These are phyloP conservation scores for Citeromyces nyonsensis DNA, from an alignment of 805 yeast genomes.

Conservation along the genomic window DNA sequence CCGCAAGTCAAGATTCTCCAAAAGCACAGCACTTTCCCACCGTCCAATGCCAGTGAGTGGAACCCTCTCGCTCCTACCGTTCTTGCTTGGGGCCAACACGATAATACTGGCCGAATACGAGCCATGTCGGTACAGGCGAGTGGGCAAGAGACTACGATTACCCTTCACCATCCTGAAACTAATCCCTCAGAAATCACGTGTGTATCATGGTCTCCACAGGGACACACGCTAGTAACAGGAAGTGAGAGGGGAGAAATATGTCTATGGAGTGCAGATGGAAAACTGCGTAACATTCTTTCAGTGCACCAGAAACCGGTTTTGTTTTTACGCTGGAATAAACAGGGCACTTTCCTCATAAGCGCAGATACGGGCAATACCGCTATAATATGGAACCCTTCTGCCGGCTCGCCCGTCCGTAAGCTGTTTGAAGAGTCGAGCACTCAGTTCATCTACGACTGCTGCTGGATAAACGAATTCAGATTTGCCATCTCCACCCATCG, in stretches of 20 bases:
- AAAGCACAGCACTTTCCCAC: conserved; percentile 20
- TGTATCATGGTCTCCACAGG: conserved; percentile 53
- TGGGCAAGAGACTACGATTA: conserved; percentile 1
- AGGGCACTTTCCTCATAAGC: conserved; percentile 37
- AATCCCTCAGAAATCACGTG: conserved; percentile 8
- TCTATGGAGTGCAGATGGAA: conserved; percentile 67
- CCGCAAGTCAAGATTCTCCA: conserved; percentile 20
- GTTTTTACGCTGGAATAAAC: conserved; percentile 42
- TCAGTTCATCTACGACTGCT: conserved; percentile 33
- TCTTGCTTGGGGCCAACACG: conserved; percentile 37
- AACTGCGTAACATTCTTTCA: conserved; percentile 36
- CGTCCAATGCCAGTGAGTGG: conserved; percentile 37
- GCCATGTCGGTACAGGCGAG: conserved; percentile 7
- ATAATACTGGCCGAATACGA: conserved; percentile 10
- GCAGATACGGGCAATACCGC: conserved; percentile 38
- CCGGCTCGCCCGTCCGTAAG: conserved; percentile 32
- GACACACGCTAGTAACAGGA: conserved; percentile 46
- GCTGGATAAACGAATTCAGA: conserved; percentile 59
- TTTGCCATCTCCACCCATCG: conserved; percentile 57
- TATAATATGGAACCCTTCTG: conserved; percentile 51
- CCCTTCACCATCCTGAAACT: not conserved
- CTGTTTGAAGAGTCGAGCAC: conserved; percentile 15
- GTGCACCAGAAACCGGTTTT: conserved; percentile 40
- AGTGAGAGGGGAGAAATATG: conserved; percentile 59
- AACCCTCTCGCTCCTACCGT: conserved; percentile 29